These are phyloP conservation scores for Ramaria sp. DNA, from an alignment of 768 basidiomycete species.

Conservation along the genomic window DNA sequence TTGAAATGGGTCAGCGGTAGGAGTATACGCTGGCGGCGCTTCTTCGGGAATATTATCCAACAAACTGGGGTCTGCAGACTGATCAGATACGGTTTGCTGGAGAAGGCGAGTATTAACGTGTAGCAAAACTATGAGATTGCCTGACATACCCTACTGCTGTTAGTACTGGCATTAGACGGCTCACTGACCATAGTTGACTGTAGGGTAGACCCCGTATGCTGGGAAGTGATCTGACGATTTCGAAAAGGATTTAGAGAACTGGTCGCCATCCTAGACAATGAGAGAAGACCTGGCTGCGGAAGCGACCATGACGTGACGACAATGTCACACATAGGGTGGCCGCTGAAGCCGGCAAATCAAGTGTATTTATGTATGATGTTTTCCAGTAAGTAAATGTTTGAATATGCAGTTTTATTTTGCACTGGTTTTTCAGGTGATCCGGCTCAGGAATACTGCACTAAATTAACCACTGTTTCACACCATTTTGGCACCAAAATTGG, in stretches of 20 bases:
- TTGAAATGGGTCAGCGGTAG: conserved; percentile 35
- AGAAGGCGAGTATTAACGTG: neutral
- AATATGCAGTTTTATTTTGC: no score
- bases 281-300: no score
- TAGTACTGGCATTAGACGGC: neutral
- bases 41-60: conserved; percentile 33
- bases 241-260: neutral
- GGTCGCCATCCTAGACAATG: neutral
- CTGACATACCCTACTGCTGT: neutral
- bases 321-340: no score
- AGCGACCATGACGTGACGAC: no score
- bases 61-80: neutral
- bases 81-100: neutral
- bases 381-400: no score
- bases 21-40: conserved; percentile 61
- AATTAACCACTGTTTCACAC: no score
- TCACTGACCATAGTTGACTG: neutral
- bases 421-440: no score
- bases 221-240: neutral
- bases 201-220: neutral
- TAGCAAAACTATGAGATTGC: neutral
- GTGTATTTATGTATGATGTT: no score
- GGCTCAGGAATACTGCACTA: no score
- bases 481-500: no score
- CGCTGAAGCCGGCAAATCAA: no score